Percentiles rank a stretch among this genome's conserved stretches.
Conservation (phyloP, 441 rosid genomes). For the Populus hybrid region DNA sequence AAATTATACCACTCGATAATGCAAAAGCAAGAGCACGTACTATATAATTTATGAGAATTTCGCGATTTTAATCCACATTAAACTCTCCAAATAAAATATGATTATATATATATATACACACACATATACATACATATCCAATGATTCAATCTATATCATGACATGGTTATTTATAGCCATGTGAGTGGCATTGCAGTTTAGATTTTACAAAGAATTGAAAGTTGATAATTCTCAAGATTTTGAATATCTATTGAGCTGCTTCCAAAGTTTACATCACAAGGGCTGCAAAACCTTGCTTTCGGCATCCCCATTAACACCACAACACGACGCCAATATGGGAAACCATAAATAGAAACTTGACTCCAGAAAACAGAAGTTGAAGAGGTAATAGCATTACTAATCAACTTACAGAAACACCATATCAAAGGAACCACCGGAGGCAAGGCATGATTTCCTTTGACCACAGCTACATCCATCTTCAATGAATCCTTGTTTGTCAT, state of each 20-base stretch:
- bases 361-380: not conserved
- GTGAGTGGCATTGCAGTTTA: not conserved
- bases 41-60: too few species aligned
- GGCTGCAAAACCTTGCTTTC: not conserved
- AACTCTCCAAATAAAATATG: too few species aligned
- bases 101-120: too few species aligned
- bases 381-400: not conserved
- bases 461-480: not conserved
- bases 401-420: not conserved
- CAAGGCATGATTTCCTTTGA: not conserved
- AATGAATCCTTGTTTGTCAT: not conserved
- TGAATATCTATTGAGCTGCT: not conserved
- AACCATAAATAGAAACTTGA: not conserved
- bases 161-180: too few species aligned
- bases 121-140: too few species aligned
- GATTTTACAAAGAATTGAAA: not conserved
- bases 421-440: not conserved
- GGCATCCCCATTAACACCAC: not conserved
- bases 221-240: not conserved
- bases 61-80: too few species aligned
- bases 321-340: not conserved
- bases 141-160: not conserved
- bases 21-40: not conserved
- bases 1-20: not conserved
- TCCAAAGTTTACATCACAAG: not conserved